These are phyloP conservation scores for Schizosaccharomyces cryophilus DNA, from an alignment of 805 yeast genomes.

Conservation along the genomic window DNA sequence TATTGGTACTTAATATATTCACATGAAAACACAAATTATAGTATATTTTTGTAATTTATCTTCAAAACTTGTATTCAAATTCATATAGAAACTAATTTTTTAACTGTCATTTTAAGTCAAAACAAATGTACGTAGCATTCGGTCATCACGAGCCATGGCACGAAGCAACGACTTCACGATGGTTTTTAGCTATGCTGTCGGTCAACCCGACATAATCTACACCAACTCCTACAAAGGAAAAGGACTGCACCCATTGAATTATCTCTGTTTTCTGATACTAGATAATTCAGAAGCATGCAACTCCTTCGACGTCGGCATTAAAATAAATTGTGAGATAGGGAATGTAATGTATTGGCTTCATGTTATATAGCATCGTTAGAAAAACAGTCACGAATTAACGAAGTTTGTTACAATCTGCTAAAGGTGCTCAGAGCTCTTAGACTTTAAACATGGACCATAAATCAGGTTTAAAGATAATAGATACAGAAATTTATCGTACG, in stretches of 20 bases:
- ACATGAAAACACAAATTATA: too few relatives aligned
- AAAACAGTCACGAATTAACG: background rate
- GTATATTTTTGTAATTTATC: too few relatives aligned
- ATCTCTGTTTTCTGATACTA: background rate
- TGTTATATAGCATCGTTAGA: background rate
- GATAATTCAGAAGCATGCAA: background rate
- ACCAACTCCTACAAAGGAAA: background rate
- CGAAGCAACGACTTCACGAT: constrained; percentile 2
- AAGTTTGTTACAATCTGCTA: too few relatives aligned
- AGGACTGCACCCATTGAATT: background rate
- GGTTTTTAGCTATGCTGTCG: constrained; percentile 1
- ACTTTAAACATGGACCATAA: too few relatives aligned
- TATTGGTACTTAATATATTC: too few relatives aligned
- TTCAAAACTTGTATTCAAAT: too few relatives aligned
- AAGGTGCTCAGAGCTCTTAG: too few relatives aligned
- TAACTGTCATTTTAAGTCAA: background rate
- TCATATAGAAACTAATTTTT: too few relatives aligned
- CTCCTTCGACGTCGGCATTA: background rate
- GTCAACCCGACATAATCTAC: background rate
- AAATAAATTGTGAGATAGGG: background rate
- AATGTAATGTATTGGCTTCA: background rate
- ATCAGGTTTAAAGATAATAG: too few relatives aligned
- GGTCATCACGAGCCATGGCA: constrained; percentile 1
- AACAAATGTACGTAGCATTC: constrained; percentile 1
- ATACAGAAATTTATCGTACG: too few relatives aligned